Percentiles rank a stretch among this genome's conserved stretches.
Evolutionary conservation across 208 protist genomes (phyloP).

Genomic region (Crithidia thermophila): DNA sequence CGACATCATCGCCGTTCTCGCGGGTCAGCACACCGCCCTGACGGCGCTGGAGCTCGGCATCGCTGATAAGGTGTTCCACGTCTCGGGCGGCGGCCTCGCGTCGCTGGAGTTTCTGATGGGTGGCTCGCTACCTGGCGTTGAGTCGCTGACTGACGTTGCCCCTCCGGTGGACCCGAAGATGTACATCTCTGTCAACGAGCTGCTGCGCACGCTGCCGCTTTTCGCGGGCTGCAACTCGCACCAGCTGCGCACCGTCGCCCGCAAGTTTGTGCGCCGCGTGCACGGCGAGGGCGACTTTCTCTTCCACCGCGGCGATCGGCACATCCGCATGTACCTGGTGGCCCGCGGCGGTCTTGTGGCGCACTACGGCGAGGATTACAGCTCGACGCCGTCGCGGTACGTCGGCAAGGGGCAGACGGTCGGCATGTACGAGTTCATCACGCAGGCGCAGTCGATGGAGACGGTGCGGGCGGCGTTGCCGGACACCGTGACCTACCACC

Average conservation of each 20-base stretch:
- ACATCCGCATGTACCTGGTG: constrained; percentile 71
- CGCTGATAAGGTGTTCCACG: constrained; percentile 85
- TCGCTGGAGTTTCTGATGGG: constrained; percentile 98
- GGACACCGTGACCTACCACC: constrained; percentile 80
- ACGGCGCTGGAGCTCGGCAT: constrained; percentile 45
- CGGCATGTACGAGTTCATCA: constrained; percentile 86
- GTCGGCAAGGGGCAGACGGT: constrained; percentile 64
- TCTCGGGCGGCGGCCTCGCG: constrained; percentile 98
- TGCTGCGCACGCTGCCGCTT: constrained; percentile 67
- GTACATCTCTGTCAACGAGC: constrained; percentile 57
- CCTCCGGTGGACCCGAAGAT: constrained; percentile 30
- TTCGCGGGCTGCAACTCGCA: constrained; percentile 80
- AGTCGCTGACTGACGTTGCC: constrained; percentile 75
- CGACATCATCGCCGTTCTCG: constrained; percentile 64
- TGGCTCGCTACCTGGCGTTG: constrained; percentile 84
- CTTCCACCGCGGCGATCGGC: constrained; percentile 57
- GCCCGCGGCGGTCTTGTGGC: constrained; percentile 66
- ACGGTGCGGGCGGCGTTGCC: constrained; percentile 71
- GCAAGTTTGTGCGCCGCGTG: constrained; percentile 64
- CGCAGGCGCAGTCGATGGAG: constrained; percentile 61
- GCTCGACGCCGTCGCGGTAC: constrained; percentile 58
- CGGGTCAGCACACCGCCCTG: constrained; percentile 51
- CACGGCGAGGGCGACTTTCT: constrained; percentile 80
- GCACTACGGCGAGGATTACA: constrained; percentile 49
- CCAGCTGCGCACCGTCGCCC: constrained; percentile 56